A percentile compares a stretch with the other conserved stretches of the same genome.
Conservation (phyloP, 164 flowering plant species). For the Magnolia changhungtana region DNA sequence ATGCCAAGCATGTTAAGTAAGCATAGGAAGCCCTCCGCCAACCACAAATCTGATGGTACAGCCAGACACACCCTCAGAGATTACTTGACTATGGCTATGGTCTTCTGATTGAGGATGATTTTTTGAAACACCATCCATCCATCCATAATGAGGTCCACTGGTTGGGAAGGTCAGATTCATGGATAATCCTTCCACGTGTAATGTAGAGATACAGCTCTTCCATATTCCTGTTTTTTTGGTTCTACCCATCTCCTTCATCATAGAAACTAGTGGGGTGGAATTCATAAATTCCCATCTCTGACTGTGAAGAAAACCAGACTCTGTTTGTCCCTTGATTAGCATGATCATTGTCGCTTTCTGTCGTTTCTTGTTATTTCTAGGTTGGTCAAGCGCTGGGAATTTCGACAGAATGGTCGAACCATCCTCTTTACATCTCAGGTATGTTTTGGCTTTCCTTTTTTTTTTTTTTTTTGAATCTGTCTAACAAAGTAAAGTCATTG, state of each 20-base stretch:
- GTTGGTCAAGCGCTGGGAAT: constrained; percentile 92
- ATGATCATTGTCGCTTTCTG: background rate
- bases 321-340: background rate
- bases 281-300: no score
- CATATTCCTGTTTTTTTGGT: background rate
- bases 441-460: constrained; percentile 9
- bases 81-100: background rate
- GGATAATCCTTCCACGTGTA: background rate
- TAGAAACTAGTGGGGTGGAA: no score
- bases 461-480: background rate
- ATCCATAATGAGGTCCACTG: background rate
- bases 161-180: background rate
- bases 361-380: constrained; percentile 25
- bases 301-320: background rate
- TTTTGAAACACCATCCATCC: background rate
- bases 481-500: background rate
- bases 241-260: no score
- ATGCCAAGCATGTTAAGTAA: no score
- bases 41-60: no score
- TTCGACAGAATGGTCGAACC: constrained; percentile 88
- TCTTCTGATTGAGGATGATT: background rate
- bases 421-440: constrained; percentile 78
- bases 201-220: background rate
- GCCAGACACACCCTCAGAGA: no score
- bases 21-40: no score